These are phyloP conservation scores for Symbiodinium natans DNA, from an alignment of 73 alveolate genomes.

Conservation along the genomic window DNA sequence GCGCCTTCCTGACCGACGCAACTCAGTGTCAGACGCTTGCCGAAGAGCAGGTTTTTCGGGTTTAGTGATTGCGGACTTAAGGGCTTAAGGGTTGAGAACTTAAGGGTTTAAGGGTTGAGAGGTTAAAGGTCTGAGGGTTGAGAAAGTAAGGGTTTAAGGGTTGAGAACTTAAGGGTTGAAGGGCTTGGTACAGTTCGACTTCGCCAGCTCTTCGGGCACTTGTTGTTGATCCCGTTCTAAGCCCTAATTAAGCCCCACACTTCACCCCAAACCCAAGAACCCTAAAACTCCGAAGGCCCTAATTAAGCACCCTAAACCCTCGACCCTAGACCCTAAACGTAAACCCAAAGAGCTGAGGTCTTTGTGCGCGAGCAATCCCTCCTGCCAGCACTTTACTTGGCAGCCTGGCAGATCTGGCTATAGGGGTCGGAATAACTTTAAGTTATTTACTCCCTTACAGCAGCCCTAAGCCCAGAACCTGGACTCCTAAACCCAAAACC, in stretches of 20 bases:
- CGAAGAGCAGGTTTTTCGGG: background rate
- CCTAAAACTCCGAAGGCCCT: no score
- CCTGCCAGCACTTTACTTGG: constrained; percentile 18
- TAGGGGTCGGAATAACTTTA: no score
- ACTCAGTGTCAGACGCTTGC: constrained; percentile 58
- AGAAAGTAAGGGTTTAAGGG: background rate
- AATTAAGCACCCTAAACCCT: background rate
- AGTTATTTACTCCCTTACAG: no score
- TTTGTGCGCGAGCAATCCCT: background rate
- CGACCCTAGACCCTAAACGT: background rate
- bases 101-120: background rate
- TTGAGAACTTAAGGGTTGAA: background rate
- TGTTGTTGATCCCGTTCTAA: no score
- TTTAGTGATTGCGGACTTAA: background rate
- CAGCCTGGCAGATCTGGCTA: background rate
- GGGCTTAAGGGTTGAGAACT: background rate
- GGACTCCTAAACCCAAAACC: no score
- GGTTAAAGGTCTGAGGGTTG: no score
- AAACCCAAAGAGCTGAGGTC: background rate
- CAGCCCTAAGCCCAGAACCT: no score
- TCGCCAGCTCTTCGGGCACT: no score
- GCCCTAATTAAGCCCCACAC: no score
- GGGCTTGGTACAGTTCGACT: background rate
- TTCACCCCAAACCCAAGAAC: no score
- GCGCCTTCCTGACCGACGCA: constrained; percentile 67